phyloP scores from a whole-genome alignment of 129 eudicot species.

The Lactuca saligna region DNA sequence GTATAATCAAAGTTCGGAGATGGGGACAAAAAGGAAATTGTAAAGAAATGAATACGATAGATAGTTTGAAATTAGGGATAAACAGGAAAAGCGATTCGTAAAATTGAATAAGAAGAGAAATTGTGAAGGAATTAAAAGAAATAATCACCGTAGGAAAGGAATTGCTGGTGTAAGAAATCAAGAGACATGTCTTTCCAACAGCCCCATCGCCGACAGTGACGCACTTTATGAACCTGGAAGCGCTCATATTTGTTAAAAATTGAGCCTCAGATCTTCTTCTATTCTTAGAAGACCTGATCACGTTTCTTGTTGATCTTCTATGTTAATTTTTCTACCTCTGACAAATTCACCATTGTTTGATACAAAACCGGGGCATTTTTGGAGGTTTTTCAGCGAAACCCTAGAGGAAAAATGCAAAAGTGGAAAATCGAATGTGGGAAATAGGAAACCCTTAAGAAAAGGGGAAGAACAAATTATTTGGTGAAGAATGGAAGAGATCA shows the following conservation, averaged over 20 bases:
- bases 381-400: constrained; percentile 27
- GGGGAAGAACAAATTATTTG: constrained; percentile 13
- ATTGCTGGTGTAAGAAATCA: constrained; percentile 99
- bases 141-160: constrained; percentile 83
- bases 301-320: neutral
- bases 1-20: too few relatives aligned
- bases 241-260: constrained; percentile 59
- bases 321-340: neutral
- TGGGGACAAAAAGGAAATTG: neutral
- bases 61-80: neutral
- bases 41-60: neutral
- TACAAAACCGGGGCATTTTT: constrained; percentile 1
- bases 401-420: constrained; percentile 23
- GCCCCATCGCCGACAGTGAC: constrained; percentile 99
- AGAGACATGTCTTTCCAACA: constrained; percentile 94
- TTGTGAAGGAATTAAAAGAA: neutral
- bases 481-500: constrained; percentile 19
- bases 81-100: constrained; percentile 1
- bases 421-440: neutral
- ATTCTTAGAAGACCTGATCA: constrained; percentile 47
- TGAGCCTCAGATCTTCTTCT: constrained; percentile 47
- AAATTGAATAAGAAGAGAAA: neutral
- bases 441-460: neutral
- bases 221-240: constrained; percentile 91
- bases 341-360: constrained; percentile 23